Evolutionary conservation across 2,329 filamentous ascomycete species (phyloP).

Genomic region (Aspergillus neoniger): DNA sequence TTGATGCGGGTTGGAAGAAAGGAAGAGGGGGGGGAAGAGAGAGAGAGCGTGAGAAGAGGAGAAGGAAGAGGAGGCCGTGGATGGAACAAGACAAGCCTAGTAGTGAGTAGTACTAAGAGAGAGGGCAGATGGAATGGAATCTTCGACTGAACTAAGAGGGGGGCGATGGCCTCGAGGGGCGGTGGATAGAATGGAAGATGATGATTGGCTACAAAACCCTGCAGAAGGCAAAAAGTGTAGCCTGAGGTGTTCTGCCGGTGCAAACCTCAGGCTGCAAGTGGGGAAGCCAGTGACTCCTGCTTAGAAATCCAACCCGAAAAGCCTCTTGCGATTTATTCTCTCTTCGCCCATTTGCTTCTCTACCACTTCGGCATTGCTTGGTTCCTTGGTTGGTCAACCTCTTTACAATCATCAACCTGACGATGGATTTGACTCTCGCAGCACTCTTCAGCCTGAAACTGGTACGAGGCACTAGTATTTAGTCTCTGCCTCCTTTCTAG

Average conservation of each 20-base stretch:
- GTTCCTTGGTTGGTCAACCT: too few relatives aligned
- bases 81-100: not conserved
- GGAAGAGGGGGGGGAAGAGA: not conserved
- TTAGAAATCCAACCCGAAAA: constrained; percentile 6
- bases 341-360: constrained; percentile 3
- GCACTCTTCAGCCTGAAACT: too few relatives aligned
- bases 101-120: too few relatives aligned
- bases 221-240: not conserved
- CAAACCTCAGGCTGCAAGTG: not conserved
- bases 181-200: not conserved
- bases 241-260: not conserved
- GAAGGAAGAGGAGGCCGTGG: not conserved
- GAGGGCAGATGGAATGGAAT: too few relatives aligned
- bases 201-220: not conserved
- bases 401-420: too few relatives aligned
- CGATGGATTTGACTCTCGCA: too few relatives aligned
- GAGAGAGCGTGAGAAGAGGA: not conserved
- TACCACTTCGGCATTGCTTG: constrained; percentile 1
- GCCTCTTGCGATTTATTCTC: constrained; percentile 1
- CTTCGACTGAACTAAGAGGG: too few relatives aligned
- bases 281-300: not conserved
- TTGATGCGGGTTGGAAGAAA: not conserved
- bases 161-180: too few relatives aligned
- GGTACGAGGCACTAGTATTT: not conserved
- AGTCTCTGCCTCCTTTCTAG: not conserved